Evolutionary conservation across 768 basidiomycete genomes (phyloP).

Genomic region (Mycena latifolia): DNA sequence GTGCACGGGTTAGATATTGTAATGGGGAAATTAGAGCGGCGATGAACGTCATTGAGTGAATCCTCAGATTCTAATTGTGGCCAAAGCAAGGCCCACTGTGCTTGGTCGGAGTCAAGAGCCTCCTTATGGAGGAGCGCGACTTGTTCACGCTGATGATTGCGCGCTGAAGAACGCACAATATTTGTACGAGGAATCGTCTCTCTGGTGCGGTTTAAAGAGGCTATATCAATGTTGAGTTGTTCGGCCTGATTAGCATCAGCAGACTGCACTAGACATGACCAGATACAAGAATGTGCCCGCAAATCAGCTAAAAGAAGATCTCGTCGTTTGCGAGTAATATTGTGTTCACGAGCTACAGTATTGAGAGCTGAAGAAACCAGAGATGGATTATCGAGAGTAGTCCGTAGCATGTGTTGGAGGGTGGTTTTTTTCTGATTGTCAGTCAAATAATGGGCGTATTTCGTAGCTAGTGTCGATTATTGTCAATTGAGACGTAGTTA

Average conservation of each 20-base stretch:
- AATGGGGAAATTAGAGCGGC: neutral
- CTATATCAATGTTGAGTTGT: neutral
- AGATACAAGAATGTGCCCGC: neutral
- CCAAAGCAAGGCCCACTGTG: slow-evolving; percentile 11
- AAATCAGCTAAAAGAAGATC: neutral
- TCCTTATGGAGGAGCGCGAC: too few relatives aligned
- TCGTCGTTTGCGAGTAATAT: neutral
- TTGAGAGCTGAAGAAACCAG: neutral
- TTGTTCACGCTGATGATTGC: neutral
- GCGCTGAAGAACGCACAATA: neutral
- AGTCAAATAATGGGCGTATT: neutral
- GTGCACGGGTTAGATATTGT: neutral
- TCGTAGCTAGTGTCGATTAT: too few relatives aligned
- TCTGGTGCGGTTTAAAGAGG: neutral
- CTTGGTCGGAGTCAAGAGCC: neutral
- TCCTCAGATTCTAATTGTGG: slow-evolving; percentile 24
- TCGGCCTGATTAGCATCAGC: neutral
- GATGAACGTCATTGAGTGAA: neutral
- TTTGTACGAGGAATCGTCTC: neutral
- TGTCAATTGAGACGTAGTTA: too few relatives aligned
- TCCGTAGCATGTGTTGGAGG: neutral
- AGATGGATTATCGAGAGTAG: neutral
- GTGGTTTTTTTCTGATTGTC: neutral
- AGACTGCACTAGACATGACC: neutral
- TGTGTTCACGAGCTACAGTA: slow-evolving; percentile 8